phyloP scores from a whole-genome alignment of 1,284 basidiomycete species.

The Ganoderma leucocontextum region DNA sequence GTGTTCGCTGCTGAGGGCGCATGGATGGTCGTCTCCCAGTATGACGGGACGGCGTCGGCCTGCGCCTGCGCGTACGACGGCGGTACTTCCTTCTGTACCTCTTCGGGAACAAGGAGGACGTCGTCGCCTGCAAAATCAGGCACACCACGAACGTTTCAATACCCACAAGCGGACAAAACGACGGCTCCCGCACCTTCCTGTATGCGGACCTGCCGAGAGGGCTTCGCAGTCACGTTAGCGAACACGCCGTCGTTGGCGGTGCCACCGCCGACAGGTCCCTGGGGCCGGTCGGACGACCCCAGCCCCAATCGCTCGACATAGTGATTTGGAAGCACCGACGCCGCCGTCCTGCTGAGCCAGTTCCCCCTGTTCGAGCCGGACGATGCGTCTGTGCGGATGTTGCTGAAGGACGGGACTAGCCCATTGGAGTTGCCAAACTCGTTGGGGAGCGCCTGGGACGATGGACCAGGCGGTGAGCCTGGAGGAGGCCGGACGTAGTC shows the following conservation, averaged over 20 bases:
- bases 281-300: constrained; percentile 51
- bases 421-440: constrained; percentile 87
- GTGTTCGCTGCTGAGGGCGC: constrained; percentile 65
- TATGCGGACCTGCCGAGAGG: constrained; percentile 64
- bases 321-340: constrained; percentile 62
- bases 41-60: constrained; percentile 94
- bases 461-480: constrained; percentile 82
- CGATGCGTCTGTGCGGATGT: constrained; percentile 45
- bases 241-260: constrained; percentile 93
- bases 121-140: constrained; percentile 64
- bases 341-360: constrained; percentile 68
- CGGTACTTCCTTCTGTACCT: constrained; percentile 82
- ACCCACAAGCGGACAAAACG: neutral
- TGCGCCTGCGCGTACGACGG: constrained; percentile 92
- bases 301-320: constrained; percentile 59
- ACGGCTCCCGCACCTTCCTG: constrained; percentile 61
- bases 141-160: neutral
- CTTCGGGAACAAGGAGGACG: constrained; percentile 79
- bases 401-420: constrained; percentile 61
- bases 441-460: constrained; percentile 69
- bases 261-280: constrained; percentile 74
- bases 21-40: constrained; percentile 98
- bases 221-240: constrained; percentile 95
- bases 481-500: constrained; percentile 84
- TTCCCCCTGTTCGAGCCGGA: constrained; percentile 38